phyloP scores from a whole-genome alignment of 768 basidiomycete genomes.

The Trametes sanguinea region DNA sequence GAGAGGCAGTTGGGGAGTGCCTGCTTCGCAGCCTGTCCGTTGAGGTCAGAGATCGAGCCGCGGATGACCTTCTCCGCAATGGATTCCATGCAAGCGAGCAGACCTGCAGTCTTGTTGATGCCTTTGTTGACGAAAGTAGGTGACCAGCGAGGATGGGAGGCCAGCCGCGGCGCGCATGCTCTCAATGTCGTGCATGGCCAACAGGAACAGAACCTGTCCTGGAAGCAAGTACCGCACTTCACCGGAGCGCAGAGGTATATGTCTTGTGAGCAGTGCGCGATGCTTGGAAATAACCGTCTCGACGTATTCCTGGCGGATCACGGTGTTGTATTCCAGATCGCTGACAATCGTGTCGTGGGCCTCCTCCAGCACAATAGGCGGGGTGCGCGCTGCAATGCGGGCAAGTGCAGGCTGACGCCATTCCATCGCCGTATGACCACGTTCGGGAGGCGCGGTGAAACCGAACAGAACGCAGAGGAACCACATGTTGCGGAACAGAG shows the following conservation, averaged over 20 bases:
- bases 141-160: constrained; percentile 76
- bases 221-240: constrained; percentile 76
- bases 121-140: constrained; percentile 91
- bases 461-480: constrained; percentile 87
- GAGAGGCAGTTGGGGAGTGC: constrained; percentile 69
- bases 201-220: constrained; percentile 83
- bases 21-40: constrained; percentile 75
- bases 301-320: constrained; percentile 84
- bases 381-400: constrained; percentile 85
- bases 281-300: constrained; percentile 73
- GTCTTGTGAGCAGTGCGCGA: constrained; percentile 59
- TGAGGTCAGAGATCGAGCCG: constrained; percentile 71
- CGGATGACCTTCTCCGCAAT: constrained; percentile 87
- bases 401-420: constrained; percentile 78
- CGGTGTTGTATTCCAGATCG: constrained; percentile 91
- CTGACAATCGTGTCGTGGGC: constrained; percentile 81
- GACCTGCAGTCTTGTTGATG: constrained; percentile 66
- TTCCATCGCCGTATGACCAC: constrained; percentile 65
- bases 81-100: constrained; percentile 80
- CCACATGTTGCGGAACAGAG: constrained; percentile 92
- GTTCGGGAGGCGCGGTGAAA: constrained; percentile 58
- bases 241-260: constrained; percentile 62
- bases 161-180: constrained; percentile 80
- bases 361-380: constrained; percentile 79
- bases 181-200: constrained; percentile 88